These are phyloP conservation scores for Micromonas commoda DNA, from an alignment of 139 green algal genomes.

Conservation along the genomic window DNA sequence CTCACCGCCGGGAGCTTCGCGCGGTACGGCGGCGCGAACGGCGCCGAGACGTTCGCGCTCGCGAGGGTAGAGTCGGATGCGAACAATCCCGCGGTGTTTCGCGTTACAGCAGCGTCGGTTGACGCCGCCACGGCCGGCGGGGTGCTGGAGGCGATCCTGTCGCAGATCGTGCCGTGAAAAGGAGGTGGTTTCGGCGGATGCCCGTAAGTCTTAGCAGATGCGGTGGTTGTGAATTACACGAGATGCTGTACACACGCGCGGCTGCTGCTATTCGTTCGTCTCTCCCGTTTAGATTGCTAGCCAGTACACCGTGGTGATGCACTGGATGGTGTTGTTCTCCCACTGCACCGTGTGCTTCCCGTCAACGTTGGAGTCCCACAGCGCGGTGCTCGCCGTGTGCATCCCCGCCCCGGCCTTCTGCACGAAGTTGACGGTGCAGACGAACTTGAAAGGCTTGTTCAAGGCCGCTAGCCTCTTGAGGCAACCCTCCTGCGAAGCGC, in stretches of 20 bases:
- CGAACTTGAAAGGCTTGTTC: conserved; percentile 38
- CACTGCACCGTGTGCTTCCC: conserved; percentile 71
- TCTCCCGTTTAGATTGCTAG: conserved; percentile 49
- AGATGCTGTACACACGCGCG: no score
- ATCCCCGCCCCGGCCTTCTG: conserved; percentile 70
- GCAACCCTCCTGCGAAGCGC: neutral
- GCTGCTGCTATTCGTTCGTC: neutral
- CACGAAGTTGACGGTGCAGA: conserved; percentile 30
- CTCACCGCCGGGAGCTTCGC: neutral
- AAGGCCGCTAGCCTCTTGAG: conserved; percentile 1
- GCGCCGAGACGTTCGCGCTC: neutral
- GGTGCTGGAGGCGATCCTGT: neutral
- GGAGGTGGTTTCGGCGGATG: neutral
- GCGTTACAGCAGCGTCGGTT: conserved; percentile 54
- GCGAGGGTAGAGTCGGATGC: conserved; percentile 67
- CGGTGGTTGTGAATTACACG: neutral
- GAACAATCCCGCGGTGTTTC: conserved; percentile 55
- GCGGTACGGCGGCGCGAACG: neutral
- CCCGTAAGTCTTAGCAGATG: neutral
- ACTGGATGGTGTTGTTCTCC: conserved; percentile 69
- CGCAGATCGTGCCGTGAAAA: neutral
- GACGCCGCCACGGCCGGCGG: conserved; percentile 23
- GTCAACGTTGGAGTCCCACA: conserved; percentile 78
- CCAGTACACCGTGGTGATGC: conserved; percentile 78
- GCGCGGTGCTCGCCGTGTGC: conserved; percentile 60